Conservation (phyloP, 768 basidiomycete genomes). For the Punctularia strigosozonata region DNA sequence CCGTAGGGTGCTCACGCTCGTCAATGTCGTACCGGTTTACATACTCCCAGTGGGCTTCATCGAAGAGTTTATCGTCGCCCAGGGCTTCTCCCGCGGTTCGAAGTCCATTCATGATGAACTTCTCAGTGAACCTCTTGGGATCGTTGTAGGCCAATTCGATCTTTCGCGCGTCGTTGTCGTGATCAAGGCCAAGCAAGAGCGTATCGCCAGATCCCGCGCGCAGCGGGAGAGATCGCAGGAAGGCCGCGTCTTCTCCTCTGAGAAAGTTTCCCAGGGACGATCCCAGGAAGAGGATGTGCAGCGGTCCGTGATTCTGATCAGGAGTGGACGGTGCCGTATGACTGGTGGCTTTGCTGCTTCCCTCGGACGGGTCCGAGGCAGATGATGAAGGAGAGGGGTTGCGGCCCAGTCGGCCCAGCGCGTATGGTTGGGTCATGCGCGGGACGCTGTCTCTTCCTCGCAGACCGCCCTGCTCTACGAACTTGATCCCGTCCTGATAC, state of each 20-base stretch:
- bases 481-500: constrained; percentile 81
- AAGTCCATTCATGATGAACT: constrained; percentile 84
- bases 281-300: constrained; percentile 87
- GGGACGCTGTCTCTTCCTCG: constrained; percentile 13
- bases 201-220: constrained; percentile 69
- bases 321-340: constrained; percentile 34
- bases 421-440: constrained; percentile 6
- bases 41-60: constrained; percentile 67
- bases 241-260: constrained; percentile 53
- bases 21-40: constrained; percentile 45
- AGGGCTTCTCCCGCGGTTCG: constrained; percentile 54
- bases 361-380: constrained; percentile 10
- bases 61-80: constrained; percentile 54
- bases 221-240: constrained; percentile 72
- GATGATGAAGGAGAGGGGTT: constrained; percentile 30
- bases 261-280: constrained; percentile 88
- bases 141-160: constrained; percentile 89
- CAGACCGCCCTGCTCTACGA: constrained; percentile 57
- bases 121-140: constrained; percentile 51
- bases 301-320: constrained; percentile 32
- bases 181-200: constrained; percentile 84
- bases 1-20: constrained; percentile 23
- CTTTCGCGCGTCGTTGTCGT: constrained; percentile 52
- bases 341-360: constrained; percentile 9
- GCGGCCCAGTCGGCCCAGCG: constrained; percentile 7